phyloP scores from a whole-genome alignment of 371 early-diverging fungal genomes.

The Basidiobolus heterosporus region DNA sequence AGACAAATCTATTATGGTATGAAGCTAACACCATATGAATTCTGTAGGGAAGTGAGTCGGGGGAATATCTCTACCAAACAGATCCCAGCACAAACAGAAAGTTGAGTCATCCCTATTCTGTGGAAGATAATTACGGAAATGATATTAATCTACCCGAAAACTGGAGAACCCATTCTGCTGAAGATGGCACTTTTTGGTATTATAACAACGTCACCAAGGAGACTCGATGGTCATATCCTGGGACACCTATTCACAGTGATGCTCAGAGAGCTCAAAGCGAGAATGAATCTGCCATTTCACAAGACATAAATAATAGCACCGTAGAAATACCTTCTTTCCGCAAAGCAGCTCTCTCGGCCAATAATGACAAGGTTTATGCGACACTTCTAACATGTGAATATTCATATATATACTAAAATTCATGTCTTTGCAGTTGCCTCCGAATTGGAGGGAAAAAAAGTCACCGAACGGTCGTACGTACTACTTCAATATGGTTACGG shows the following conservation, averaged over 20 bases:
- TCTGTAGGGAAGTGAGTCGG: no score
- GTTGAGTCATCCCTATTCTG: no score
- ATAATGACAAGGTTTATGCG: conserved; percentile 8
- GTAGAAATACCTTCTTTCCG: background rate
- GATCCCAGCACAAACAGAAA: no score
- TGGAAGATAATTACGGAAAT: no score
- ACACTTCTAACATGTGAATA: no score
- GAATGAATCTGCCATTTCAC: conserved; percentile 13
- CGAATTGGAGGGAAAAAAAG: conserved; percentile 34
- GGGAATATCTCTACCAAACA: no score
- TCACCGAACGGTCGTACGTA: conserved; percentile 44
- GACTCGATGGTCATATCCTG: conserved; percentile 23
- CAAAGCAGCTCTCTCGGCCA: background rate
- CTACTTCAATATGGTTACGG: conserved; percentile 52
- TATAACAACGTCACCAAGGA: conserved; percentile 24
- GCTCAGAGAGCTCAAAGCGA: background rate
- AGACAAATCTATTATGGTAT: no score
- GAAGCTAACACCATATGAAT: no score
- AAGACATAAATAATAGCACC: conserved; percentile 10
- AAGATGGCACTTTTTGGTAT: conserved; percentile 27
- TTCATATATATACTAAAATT: no score
- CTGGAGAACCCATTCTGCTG: conserved; percentile 23
- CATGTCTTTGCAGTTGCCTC: conserved; percentile 19
- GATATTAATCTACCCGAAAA: conserved; percentile 13
- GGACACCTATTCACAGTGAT: background rate